phyloP scores from a whole-genome alignment of 73 alveolate genomes.

The Paramecium bursaria region DNA sequence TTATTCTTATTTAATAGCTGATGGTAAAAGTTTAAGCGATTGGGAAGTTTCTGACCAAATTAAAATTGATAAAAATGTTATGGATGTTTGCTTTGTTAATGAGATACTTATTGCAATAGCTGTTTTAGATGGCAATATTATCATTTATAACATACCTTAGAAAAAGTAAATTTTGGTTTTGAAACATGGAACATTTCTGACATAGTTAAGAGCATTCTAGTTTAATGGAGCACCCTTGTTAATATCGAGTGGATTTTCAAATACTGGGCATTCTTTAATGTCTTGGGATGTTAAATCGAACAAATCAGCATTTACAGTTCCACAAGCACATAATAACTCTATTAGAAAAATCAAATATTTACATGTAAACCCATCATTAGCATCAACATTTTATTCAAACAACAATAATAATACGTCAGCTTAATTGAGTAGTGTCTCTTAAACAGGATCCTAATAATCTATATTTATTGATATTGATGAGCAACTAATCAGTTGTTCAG shows the following conservation, averaged over 20 bases:
- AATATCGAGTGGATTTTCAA: slow-evolving; percentile 51
- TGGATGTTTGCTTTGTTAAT: slow-evolving; percentile 54
- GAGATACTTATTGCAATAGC: slow-evolving; percentile 34
- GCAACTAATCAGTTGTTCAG: slow-evolving; percentile 22
- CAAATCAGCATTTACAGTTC: neutral
- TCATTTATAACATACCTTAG: slow-evolving; percentile 15
- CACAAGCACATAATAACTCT: slow-evolving; percentile 34
- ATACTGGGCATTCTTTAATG: slow-evolving; percentile 30
- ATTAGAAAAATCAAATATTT: slow-evolving; percentile 54
- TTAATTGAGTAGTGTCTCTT: slow-evolving; percentile 30
- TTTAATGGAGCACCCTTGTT: slow-evolving; percentile 32
- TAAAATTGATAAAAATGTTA: slow-evolving; percentile 21
- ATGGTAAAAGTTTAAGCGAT: slow-evolving; percentile 58
- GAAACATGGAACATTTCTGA: slow-evolving; percentile 49
- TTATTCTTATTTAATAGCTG: neutral
- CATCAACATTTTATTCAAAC: slow-evolving; percentile 23
- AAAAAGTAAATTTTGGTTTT: neutral
- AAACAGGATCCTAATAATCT: slow-evolving; percentile 17
- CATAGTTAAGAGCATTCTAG: slow-evolving; percentile 40
- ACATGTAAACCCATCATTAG: slow-evolving; percentile 39
- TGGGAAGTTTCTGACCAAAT: slow-evolving; percentile 36
- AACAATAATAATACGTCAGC: slow-evolving; percentile 16
- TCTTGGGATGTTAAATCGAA: slow-evolving; percentile 34
- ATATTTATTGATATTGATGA: slow-evolving; percentile 54
- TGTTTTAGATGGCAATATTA: slow-evolving; percentile 30